Base-by-base conservation (phyloP, 2,329 filamentous ascomycete species). In the Chaetoscypha palmicola region DNA sequence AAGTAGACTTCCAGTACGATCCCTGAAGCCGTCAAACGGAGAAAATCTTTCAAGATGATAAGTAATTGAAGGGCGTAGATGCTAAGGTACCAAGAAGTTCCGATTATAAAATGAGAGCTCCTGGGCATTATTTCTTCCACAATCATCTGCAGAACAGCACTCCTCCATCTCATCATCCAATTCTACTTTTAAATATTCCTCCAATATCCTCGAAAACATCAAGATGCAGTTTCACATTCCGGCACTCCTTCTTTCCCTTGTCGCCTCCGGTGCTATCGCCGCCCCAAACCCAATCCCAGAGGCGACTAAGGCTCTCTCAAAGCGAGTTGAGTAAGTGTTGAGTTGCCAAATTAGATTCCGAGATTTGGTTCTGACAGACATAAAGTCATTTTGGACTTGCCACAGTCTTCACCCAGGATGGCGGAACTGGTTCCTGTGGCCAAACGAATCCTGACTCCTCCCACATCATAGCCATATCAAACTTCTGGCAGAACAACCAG, bases 351-450 rank as follows among this genome's bases (percentile, higher is more conserved):
- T 7, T 28, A 28, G 24, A 7, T 28, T 7, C 7, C 24, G 24
- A 7, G 24, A 20, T 21, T 11, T 5, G 9, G 5, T 17, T 5
- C 30, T 23, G 24, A 41, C 30, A 14, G 19, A 22, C 16, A 41
- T 26, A 19, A 19, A 43, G 40, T 30, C 32, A 43, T 26, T 28
- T 22, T n/a, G 41, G 41, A 11, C 12, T 32, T n/a, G 41, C 16
- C 22, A 43, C 41, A 2, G 26, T 43, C 41, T 43, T 23, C 24
- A 43, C 41, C 34, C 41, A 43, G 26, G 3, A 43, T 17, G 41
- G 41, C 17, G 41, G 41, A 19, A 43, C 34, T 17, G 41, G 41
- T 10, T 37, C 41, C n/a, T 43, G 41, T 16, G 41, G 41, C n/a
- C 16, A 38, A n/a, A 21, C 4, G 10, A 37, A 43, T 34, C 24